Evolutionary conservation across 129 eudicot genomes (phyloP).

Genomic region (Arctium lappa): DNA sequence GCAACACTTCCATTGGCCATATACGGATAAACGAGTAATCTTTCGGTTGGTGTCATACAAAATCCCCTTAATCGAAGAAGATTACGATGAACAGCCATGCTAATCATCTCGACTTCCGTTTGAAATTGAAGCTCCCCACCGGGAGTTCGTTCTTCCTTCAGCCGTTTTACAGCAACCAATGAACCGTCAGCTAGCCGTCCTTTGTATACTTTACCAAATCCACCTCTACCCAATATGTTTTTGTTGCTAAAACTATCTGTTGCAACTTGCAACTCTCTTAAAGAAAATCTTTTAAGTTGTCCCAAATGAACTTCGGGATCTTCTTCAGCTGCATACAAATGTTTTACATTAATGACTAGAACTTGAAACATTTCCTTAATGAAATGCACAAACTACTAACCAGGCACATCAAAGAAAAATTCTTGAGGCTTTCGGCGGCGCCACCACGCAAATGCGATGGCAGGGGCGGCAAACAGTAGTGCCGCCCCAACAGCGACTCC

Average conservation of each 20-base stretch:
- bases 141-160: conserved; percentile 87
- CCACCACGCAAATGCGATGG: conserved; percentile 80
- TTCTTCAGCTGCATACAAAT: conserved; percentile 73
- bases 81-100: conserved; percentile 95
- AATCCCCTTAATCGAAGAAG: conserved; percentile 80
- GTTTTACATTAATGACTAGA: not conserved
- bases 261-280: conserved; percentile 84
- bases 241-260: conserved; percentile 87
- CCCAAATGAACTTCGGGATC: conserved; percentile 92
- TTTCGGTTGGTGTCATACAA: conserved; percentile 93
- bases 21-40: conserved; percentile 84
- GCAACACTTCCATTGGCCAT: conserved; percentile 98
- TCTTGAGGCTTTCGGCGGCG: conserved; percentile 66
- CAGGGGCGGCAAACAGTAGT: conserved; percentile 75
- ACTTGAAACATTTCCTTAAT: not conserved
- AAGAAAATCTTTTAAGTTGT: conserved; percentile 80
- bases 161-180: conserved; percentile 79
- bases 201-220: conserved; percentile 90
- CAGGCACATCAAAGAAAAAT: conserved; percentile 78
- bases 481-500: conserved; percentile 89
- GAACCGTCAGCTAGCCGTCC: conserved; percentile 85
- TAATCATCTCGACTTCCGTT: conserved; percentile 94
- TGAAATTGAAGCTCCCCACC: conserved; percentile 95
- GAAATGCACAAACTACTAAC: conserved; percentile 20
- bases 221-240: conserved; percentile 86